Conservation (phyloP, 1,139 yeast species). For the Pichia cactophila region DNA sequence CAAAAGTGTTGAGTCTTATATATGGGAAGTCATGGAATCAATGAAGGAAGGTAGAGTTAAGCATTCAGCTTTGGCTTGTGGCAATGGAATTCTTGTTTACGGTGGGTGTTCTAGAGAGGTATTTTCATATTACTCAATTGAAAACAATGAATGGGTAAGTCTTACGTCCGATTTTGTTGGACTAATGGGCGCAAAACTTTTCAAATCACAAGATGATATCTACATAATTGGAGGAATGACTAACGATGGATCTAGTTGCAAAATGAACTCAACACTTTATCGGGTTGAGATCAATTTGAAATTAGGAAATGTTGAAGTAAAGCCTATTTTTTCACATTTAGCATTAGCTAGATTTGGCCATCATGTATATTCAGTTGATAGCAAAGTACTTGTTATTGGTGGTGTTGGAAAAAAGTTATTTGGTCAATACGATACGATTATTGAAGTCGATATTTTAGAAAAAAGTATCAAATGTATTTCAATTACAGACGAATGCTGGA, state of each 20-base stretch:
- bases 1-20: constrained; percentile 3
- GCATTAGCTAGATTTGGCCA: constrained; percentile 44
- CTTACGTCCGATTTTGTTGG: background rate
- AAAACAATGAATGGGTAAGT: constrained; percentile 9
- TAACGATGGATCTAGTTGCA: constrained; percentile 25
- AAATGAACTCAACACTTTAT: constrained; percentile 32
- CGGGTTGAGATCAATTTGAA: constrained; percentile 27
- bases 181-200: constrained; percentile 4
- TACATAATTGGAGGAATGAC: constrained; percentile 49
- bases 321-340: constrained; percentile 14
- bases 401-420: constrained; percentile 44
- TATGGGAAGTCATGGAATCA: constrained; percentile 34
- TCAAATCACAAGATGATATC: constrained; percentile 28
- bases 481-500: constrained; percentile 34
- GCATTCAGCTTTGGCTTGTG: constrained; percentile 40
- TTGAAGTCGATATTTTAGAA: constrained; percentile 30
- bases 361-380: constrained; percentile 26
- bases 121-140: constrained; percentile 8
- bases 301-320: background rate
- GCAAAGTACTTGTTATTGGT: constrained; percentile 44
- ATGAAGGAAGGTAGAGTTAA: constrained; percentile 45
- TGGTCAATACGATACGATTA: constrained; percentile 32
- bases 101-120: constrained; percentile 38
- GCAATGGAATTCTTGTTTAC: constrained; percentile 37
- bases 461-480: constrained; percentile 23